Conservation (phyloP, 2,329 filamentous ascomycete genomes). For the Malbranchea cinnamomea region DNA sequence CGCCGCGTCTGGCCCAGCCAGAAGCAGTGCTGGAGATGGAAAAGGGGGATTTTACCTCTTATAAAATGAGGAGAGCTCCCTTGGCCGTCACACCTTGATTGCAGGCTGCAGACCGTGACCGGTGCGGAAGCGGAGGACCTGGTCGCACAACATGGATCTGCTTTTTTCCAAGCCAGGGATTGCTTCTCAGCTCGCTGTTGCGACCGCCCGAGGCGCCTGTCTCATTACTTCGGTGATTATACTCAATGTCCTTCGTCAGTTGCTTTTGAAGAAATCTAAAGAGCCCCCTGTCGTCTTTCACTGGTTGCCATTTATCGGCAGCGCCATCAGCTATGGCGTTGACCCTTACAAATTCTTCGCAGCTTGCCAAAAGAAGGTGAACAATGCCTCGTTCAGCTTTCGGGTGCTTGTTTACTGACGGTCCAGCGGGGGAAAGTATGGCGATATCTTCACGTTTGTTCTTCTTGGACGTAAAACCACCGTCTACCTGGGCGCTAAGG, state of each 20-base stretch:
- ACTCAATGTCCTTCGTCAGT: constrained; percentile 60
- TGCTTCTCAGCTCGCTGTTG: too few species aligned
- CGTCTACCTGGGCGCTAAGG: constrained; percentile 64
- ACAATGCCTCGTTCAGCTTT: constrained; percentile 6
- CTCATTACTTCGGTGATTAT: too few species aligned
- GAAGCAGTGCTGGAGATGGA: too few species aligned
- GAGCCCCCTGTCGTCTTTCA: constrained; percentile 62
- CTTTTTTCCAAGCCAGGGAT: too few species aligned
- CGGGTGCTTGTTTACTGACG: constrained; percentile 9
- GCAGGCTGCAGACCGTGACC: too few species aligned
- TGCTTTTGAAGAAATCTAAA: constrained; percentile 54
- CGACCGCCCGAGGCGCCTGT: too few species aligned
- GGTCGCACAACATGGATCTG: too few species aligned
- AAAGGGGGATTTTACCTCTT: too few species aligned
- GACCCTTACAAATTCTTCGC: constrained; percentile 71
- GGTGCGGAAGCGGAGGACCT: too few species aligned
- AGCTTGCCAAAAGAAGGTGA: constrained; percentile 54
- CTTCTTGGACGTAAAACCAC: constrained; percentile 80
- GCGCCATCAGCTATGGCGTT: constrained; percentile 30
- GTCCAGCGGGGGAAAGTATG: constrained; percentile 43
- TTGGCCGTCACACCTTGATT: too few species aligned
- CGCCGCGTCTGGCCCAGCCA: too few species aligned
- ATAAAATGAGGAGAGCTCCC: too few species aligned
- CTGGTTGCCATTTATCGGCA: constrained; percentile 48
- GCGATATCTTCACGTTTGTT: constrained; percentile 82